phyloP scores from a whole-genome alignment of 768 basidiomycete genomes.

The Dacryopinax primogenitus region DNA sequence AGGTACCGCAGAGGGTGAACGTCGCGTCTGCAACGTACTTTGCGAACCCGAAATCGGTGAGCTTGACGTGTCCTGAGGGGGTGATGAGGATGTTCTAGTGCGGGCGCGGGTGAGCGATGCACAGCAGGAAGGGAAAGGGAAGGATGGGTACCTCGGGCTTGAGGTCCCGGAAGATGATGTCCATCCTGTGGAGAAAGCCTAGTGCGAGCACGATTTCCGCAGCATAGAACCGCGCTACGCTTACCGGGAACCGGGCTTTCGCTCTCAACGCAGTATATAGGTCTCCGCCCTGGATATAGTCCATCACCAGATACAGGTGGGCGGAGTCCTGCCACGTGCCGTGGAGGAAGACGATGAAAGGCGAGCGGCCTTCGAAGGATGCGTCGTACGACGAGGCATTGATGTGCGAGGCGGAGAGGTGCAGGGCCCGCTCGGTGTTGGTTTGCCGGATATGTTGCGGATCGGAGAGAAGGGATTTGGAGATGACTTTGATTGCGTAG shows the following conservation, averaged over 20 bases:
- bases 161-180: conserved; percentile 96
- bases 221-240: conserved; percentile 95
- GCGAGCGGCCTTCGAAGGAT: conserved; percentile 24
- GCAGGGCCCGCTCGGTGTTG: conserved; percentile 83
- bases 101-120: background rate
- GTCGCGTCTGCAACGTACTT: conserved; percentile 77
- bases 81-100: conserved; percentile 69
- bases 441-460: conserved; percentile 97
- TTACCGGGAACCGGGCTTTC: conserved; percentile 88
- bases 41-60: conserved; percentile 94
- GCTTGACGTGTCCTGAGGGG: conserved; percentile 91
- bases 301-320: conserved; percentile 99
- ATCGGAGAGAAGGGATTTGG: conserved; percentile 80
- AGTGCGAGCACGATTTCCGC: conserved; percentile 90
- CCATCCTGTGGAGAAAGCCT: conserved; percentile 69
- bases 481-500: conserved; percentile 90
- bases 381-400: conserved; percentile 9
- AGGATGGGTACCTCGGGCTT: conserved; percentile 55
- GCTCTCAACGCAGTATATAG: conserved; percentile 84
- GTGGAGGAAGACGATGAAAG: conserved; percentile 91
- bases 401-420: conserved; percentile 73
- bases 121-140: no score
- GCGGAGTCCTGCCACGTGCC: conserved; percentile 83
- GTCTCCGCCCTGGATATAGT: conserved; percentile 92
- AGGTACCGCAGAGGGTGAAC: conserved; percentile 91